Base-by-base conservation (phyloP, 257 asterid genomes). In the Nicotiana tabacum region DNA sequence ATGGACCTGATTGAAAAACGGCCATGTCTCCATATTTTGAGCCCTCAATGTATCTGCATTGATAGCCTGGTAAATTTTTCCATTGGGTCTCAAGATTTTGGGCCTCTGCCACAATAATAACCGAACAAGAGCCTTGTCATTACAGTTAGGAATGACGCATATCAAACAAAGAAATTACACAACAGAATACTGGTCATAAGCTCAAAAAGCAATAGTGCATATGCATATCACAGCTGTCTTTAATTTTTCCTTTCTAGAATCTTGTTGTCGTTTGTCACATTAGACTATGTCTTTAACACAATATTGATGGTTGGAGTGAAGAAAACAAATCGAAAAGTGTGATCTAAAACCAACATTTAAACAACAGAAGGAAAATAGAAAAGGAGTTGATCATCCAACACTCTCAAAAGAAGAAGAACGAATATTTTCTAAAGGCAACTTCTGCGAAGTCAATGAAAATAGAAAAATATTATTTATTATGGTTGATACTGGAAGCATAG, bases 1-100 rank as follows among this genome's bases (percentile, higher is more conserved):
- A 4, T 3, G 81, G 72, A 92, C 96, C 94, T 92, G 94, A 70
- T 92, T 92, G 90, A 90, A 92, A 83, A 88, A 92, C 57, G 96
- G 96, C 94, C 96, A 92, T 46, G 96, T 90, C 87, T 92, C 94
- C 82, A 92, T 84, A 83, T 92, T 92, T 78, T 92, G 96, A 66
- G 94, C 94, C 89, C 94, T 88, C 89, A 90, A 79, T 0, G 91
- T 90, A 81, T 92, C 93, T 83, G 86, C 84, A 57, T 92, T 92
- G 72, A 92, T 90, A 65, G 94, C 93, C 89, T 92, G 94, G 83
- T 87, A 92, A 61, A 92, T 90, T 84, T 85, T 89, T 72, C 96
- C 96, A 86, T 83, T 91, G 21, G 92, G 91, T 83, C 94, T 83
- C 35, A 90, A 77, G 77, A 88, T 66, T 81, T 87, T 92, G 27